Evolutionary conservation across 192 early-diverging fungal genomes (phyloP).

Genomic region (Linnemannia elongata): DNA sequence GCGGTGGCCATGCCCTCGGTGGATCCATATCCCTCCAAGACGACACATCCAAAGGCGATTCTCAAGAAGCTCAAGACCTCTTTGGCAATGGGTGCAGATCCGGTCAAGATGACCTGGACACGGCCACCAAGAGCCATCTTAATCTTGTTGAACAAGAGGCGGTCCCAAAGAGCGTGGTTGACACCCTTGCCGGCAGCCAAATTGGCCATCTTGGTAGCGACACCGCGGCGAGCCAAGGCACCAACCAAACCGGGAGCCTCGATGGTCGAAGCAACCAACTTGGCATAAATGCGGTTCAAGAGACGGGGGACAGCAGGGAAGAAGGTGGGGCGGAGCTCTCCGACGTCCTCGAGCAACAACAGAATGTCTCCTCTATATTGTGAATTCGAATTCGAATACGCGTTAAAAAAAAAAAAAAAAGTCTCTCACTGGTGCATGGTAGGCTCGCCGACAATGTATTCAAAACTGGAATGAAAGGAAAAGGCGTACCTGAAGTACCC

Average conservation of each 20-base stretch:
- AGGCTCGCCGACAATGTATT: no score
- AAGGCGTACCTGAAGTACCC: slow-evolving; percentile 66
- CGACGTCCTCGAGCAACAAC: slow-evolving; percentile 87
- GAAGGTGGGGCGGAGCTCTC: slow-evolving; percentile 81
- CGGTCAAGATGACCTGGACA: slow-evolving; percentile 73
- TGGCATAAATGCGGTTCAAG: slow-evolving; percentile 89
- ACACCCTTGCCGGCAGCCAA: slow-evolving; percentile 68
- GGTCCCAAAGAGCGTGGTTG: slow-evolving; percentile 88
- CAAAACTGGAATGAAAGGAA: not conserved
- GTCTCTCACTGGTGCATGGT: not conserved
- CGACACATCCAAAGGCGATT: slow-evolving; percentile 73
- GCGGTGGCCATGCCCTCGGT: slow-evolving; percentile 64
- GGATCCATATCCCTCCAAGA: slow-evolving; percentile 71
- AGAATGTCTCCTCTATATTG: slow-evolving; percentile 65
- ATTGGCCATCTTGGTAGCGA: slow-evolving; percentile 73
- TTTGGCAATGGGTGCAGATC: slow-evolving; percentile 79
- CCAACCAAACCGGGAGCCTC: slow-evolving; percentile 71
- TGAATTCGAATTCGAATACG: not conserved
- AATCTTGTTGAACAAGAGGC: slow-evolving; percentile 89
- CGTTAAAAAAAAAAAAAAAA: not conserved
- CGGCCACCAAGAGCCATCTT: slow-evolving; percentile 84
- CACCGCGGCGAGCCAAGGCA: slow-evolving; percentile 68
- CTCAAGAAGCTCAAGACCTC: slow-evolving; percentile 78
- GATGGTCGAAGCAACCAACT: slow-evolving; percentile 63
- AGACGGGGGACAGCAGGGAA: slow-evolving; percentile 93